Conservation (phyloP, 2,329 filamentous ascomycete species). For the Drechmeria coniospora region DNA sequence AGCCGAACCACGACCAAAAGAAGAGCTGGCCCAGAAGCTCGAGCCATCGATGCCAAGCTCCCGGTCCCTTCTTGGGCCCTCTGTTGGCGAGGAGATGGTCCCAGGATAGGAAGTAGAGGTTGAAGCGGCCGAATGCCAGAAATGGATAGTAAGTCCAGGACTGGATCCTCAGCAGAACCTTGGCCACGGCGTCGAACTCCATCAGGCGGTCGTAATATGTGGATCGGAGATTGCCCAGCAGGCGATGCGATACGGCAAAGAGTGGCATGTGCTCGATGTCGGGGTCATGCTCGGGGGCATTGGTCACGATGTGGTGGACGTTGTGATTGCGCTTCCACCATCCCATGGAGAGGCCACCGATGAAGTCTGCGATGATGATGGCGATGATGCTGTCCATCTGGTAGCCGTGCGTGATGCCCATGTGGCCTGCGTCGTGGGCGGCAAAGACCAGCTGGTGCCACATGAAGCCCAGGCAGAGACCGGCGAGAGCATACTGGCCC, state of each 20-base stretch:
- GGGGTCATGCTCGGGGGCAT: conserved; percentile 86
- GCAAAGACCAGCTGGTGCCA: conserved; percentile 95
- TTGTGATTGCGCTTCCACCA: conserved; percentile 99
- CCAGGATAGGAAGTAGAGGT: conserved; percentile 73
- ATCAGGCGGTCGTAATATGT: conserved; percentile 75
- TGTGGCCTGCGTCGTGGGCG: conserved; percentile 90
- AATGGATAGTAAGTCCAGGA: conserved; percentile 73
- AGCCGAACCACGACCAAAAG: conserved; percentile 83
- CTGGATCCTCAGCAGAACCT: conserved; percentile 56
- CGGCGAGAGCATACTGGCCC: conserved; percentile 56
- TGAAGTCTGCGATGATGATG: conserved; percentile 77
- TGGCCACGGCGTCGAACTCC: conserved; percentile 60
- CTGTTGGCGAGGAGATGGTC: conserved; percentile 55
- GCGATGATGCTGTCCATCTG: conserved; percentile 70
- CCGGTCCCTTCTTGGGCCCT: conserved; percentile 58
- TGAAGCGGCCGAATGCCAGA: conserved; percentile 70
- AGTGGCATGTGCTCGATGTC: conserved; percentile 88
- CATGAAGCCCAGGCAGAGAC: conserved; percentile 60
- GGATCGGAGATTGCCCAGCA: conserved; percentile 56
- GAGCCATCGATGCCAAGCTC: conserved; percentile 72
- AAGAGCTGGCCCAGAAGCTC: conserved; percentile 61
- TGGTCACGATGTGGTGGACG: conserved; percentile 92
- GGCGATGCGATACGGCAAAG: conserved; percentile 72
- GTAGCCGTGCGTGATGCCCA: conserved; percentile 91
- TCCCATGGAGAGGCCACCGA: conserved; percentile 76